phyloP scores from a whole-genome alignment of 163 green algal genomes.

The Chlamydomonas reinhardtii region DNA sequence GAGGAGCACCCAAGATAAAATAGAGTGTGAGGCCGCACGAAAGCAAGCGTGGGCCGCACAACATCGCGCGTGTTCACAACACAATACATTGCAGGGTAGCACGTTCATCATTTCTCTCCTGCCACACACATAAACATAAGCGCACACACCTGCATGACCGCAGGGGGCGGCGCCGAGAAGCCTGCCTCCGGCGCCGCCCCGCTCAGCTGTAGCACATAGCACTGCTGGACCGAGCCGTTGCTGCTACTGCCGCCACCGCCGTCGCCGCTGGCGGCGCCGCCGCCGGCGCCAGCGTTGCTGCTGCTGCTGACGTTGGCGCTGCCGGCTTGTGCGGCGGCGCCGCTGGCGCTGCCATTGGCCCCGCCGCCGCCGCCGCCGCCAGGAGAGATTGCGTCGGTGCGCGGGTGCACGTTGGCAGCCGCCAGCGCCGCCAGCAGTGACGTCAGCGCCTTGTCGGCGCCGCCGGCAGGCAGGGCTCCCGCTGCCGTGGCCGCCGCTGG shows the following conservation, averaged over 20 bases:
- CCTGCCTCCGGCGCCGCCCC: not conserved
- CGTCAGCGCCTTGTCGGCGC: not conserved
- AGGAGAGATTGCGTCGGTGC: not conserved
- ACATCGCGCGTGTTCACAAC: too few species aligned
- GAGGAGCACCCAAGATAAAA: too few species aligned
- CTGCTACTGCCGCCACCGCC: not conserved
- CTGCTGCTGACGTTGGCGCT: too few species aligned
- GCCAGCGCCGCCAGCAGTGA: slow-evolving; percentile 14
- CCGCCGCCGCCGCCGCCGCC: slow-evolving; percentile 4
- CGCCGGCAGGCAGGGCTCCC: not conserved
- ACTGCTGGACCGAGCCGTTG: not conserved
- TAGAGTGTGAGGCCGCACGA: too few species aligned
- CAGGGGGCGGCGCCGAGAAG: not conserved
- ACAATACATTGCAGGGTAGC: too few species aligned
- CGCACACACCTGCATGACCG: slow-evolving; percentile 8
- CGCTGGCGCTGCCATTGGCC: too few species aligned
- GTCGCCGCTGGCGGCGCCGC: not conserved
- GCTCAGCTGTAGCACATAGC: slow-evolving; percentile 31
- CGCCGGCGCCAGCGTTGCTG: too few species aligned
- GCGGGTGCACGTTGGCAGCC: slow-evolving; percentile 2
- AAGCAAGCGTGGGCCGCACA: too few species aligned
- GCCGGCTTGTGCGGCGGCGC: too few species aligned
- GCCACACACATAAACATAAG: too few species aligned
- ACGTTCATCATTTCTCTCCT: too few species aligned
- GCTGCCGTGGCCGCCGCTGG: too few species aligned